A percentile compares a stretch with the other conserved stretches of the same genome.
Conservation (phyloP, 768 basidiomycete species). For the Suillus hirtellus region DNA sequence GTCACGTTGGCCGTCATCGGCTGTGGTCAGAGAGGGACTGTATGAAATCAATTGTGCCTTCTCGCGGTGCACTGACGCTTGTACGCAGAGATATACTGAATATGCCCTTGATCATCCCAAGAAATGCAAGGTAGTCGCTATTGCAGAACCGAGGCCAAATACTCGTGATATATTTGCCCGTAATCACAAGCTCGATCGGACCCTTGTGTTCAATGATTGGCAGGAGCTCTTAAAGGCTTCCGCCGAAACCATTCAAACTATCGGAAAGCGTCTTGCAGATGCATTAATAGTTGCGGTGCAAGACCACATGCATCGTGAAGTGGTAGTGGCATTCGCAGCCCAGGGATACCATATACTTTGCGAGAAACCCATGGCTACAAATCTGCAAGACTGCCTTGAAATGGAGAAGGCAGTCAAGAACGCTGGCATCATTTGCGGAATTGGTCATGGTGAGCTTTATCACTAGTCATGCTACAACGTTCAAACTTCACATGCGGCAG, state of each 20-base stretch:
- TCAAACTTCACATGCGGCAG: slow-evolving; percentile 38
- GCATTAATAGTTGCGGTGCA: slow-evolving; percentile 82
- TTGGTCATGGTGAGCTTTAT: slow-evolving; percentile 71
- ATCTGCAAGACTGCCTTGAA: slow-evolving; percentile 65
- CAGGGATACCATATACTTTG: slow-evolving; percentile 90
- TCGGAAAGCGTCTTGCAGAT: slow-evolving; percentile 76
- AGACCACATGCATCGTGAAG: slow-evolving; percentile 76
- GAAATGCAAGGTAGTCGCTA: slow-evolving; percentile 75
- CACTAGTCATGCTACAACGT: background rate
- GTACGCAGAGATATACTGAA: slow-evolving; percentile 54
- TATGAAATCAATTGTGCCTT: slow-evolving; percentile 28
- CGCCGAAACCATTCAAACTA: slow-evolving; percentile 57
- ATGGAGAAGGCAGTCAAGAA: slow-evolving; percentile 74
- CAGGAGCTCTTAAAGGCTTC: slow-evolving; percentile 70
- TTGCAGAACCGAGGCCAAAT: slow-evolving; percentile 78
- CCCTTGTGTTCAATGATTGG: slow-evolving; percentile 73
- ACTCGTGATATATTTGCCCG: slow-evolving; percentile 60
- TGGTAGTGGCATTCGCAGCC: slow-evolving; percentile 69
- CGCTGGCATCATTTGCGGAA: slow-evolving; percentile 75
- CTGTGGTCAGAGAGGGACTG: slow-evolving; percentile 82
- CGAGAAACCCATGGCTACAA: slow-evolving; percentile 92
- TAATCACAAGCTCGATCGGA: slow-evolving; percentile 59
- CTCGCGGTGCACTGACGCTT: background rate
- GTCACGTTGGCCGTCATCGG: slow-evolving; percentile 79
- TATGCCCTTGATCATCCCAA: slow-evolving; percentile 64